Evolutionary conservation across 352 stramenopile species (phyloP).

Genomic region (Globisporangium spiculum): DNA sequence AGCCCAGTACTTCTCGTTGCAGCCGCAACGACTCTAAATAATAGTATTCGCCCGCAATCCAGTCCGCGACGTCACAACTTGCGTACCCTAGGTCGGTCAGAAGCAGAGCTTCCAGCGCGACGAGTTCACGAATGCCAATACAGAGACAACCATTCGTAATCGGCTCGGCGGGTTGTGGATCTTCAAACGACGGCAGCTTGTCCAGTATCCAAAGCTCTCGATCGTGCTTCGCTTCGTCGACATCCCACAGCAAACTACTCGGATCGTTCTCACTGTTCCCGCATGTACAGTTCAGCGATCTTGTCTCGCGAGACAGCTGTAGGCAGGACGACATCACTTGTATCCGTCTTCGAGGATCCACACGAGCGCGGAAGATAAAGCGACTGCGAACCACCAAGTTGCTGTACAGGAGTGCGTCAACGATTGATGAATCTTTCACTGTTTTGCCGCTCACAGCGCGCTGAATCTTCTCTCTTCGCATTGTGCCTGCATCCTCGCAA

Average conservation of each 20-base stretch:
- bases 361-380: conserved; percentile 77
- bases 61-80: conserved; percentile 75
- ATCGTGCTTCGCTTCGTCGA: conserved; percentile 74
- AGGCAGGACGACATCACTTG: conserved; percentile 66
- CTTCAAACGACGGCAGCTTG: conserved; percentile 60
- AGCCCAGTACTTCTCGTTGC: conserved; percentile 74
- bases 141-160: conserved; percentile 49
- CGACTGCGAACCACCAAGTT: conserved; percentile 76
- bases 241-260: conserved; percentile 58
- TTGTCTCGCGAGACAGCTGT: conserved; percentile 66
- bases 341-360: conserved; percentile 69
- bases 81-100: conserved; percentile 77
- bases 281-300: conserved; percentile 66
- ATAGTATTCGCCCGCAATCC: conserved; percentile 71
- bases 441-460: conserved; percentile 15
- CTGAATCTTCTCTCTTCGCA: conserved; percentile 22
- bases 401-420: conserved; percentile 75
- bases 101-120: conserved; percentile 69
- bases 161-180: conserved; percentile 25
- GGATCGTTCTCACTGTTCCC: conserved; percentile 74
- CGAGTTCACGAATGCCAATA: conserved; percentile 69
- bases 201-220: conserved; percentile 62
- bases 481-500: conserved; percentile 15
- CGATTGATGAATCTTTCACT: conserved; percentile 60
- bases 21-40: conserved; percentile 75